A percentile compares a stretch with the other conserved stretches of the same genome.
These are phyloP conservation scores for Peronospora destructor DNA, from an alignment of 352 stramenopile genomes.

Conservation along the genomic window DNA sequence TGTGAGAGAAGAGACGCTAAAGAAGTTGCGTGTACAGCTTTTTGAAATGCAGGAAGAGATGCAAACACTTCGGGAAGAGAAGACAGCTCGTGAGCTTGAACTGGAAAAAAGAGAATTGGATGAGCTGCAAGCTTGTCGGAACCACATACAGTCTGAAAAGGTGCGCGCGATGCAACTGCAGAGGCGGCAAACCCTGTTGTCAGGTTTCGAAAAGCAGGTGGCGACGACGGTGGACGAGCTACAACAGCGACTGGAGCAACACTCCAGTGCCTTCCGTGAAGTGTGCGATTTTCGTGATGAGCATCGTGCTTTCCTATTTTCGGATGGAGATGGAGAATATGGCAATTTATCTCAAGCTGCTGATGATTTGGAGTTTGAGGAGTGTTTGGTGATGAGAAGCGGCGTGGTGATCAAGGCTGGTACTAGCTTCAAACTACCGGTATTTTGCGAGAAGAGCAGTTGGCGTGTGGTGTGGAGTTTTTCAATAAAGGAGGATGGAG, in stretches of 20 bases:
- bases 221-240: slow-evolving; percentile 37
- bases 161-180: slow-evolving; percentile 32
- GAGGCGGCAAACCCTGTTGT: slow-evolving; percentile 35
- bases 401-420: slow-evolving; percentile 78
- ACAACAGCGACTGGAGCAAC: slow-evolving; percentile 46
- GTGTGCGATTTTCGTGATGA: slow-evolving; percentile 53
- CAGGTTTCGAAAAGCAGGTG: slow-evolving; percentile 36
- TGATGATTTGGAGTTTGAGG: slow-evolving; percentile 39
- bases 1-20: slow-evolving; percentile 25
- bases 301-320: slow-evolving; percentile 8
- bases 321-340: background rate
- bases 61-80: slow-evolving; percentile 27
- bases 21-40: slow-evolving; percentile 24
- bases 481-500: slow-evolving; percentile 55
- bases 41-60: slow-evolving; percentile 28
- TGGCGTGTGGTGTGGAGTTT: slow-evolving; percentile 81
- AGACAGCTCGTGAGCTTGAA: slow-evolving; percentile 25
- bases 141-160: slow-evolving; percentile 35
- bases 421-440: slow-evolving; percentile 54
- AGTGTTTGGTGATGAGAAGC: slow-evolving; percentile 65
- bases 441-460: slow-evolving; percentile 56
- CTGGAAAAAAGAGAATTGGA: slow-evolving; percentile 23
- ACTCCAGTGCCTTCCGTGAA: slow-evolving; percentile 52
- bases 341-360: background rate
- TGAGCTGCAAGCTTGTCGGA: slow-evolving; percentile 27